phyloP scores from a whole-genome alignment of 2,329 filamentous ascomycete genomes.

The Ophiocordyceps polyrhachis-furcata region DNA sequence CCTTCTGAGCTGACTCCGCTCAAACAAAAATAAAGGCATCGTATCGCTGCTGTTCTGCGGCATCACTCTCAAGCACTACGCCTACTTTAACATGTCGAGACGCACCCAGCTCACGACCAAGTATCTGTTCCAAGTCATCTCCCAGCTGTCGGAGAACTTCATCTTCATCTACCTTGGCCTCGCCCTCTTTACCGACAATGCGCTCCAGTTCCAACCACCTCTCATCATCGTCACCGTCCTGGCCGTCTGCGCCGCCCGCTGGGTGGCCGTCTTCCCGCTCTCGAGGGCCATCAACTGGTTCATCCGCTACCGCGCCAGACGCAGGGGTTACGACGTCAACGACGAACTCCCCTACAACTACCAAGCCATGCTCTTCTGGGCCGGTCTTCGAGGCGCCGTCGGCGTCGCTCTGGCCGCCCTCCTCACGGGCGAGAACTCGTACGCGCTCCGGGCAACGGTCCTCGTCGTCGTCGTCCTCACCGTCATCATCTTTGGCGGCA shows the following conservation, averaged over 20 bases:
- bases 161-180: conserved; percentile 98
- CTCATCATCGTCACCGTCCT: conserved; percentile 86
- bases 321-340: conserved; percentile 51
- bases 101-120: conserved; percentile 95
- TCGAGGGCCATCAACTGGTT: conserved; percentile 84
- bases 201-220: conserved; percentile 78
- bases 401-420: conserved; percentile 87
- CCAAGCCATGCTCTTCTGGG: conserved; percentile 99
- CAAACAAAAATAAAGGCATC: conserved; percentile 59
- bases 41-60: conserved; percentile 94
- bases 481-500: conserved; percentile 96
- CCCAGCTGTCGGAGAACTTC: conserved; percentile 94
- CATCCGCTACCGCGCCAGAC: conserved; percentile 65
- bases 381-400: conserved; percentile 83
- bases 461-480: conserved; percentile 92
- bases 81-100: conserved; percentile 99
- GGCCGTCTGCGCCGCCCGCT: conserved; percentile 81
- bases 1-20: background rate
- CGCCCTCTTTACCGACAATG: conserved; percentile 80
- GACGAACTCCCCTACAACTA: conserved; percentile 91
- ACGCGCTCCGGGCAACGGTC: conserved; percentile 81
- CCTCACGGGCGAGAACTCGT: conserved; percentile 62
- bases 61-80: conserved; percentile 96
- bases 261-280: conserved; percentile 86
- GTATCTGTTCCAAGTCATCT: conserved; percentile 86